phyloP scores from a whole-genome alignment of 2,329 filamentous ascomycete genomes.

The Epicoccum sorghinum region DNA sequence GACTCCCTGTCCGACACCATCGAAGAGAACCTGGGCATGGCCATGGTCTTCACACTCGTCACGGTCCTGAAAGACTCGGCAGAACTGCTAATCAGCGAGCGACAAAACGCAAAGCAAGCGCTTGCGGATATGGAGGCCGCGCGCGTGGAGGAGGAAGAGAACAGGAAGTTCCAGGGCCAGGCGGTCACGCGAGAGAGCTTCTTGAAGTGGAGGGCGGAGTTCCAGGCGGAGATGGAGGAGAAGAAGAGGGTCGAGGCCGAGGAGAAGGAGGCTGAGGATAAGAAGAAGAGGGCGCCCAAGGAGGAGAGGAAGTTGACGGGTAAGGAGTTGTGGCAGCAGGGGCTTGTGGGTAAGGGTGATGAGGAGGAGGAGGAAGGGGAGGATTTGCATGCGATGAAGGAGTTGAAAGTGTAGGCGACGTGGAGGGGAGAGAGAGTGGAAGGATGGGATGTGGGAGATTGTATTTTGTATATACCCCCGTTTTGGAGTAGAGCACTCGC shows the following conservation, averaged over 20 bases:
- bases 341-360: slow-evolving; percentile 63
- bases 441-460: slow-evolving; percentile 15
- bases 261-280: slow-evolving; percentile 74
- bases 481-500: background rate
- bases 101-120: slow-evolving; percentile 68
- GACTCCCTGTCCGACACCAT: slow-evolving; percentile 74
- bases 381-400: slow-evolving; percentile 53
- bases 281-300: slow-evolving; percentile 56
- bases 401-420: slow-evolving; percentile 54
- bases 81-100: slow-evolving; percentile 80
- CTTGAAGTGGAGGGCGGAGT: slow-evolving; percentile 78
- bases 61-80: slow-evolving; percentile 86
- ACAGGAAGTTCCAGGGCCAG: slow-evolving; percentile 93
- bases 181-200: slow-evolving; percentile 88
- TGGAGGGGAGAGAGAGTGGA: slow-evolving; percentile 9
- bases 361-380: slow-evolving; percentile 70
- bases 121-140: slow-evolving; percentile 61
- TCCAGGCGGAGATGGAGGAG: slow-evolving; percentile 81
- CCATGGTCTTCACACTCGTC: slow-evolving; percentile 94
- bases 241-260: slow-evolving; percentile 62
- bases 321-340: slow-evolving; percentile 57
- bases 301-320: slow-evolving; percentile 83
- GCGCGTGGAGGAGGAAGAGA: slow-evolving; percentile 83
- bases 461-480: slow-evolving; percentile 26
- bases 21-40: slow-evolving; percentile 93